Percentiles rank a stretch among this genome's conserved stretches.
These are phyloP conservation scores for Apiotrichum domesticum DNA, from an alignment of 1,284 basidiomycete genomes.

Conservation along the genomic window DNA sequence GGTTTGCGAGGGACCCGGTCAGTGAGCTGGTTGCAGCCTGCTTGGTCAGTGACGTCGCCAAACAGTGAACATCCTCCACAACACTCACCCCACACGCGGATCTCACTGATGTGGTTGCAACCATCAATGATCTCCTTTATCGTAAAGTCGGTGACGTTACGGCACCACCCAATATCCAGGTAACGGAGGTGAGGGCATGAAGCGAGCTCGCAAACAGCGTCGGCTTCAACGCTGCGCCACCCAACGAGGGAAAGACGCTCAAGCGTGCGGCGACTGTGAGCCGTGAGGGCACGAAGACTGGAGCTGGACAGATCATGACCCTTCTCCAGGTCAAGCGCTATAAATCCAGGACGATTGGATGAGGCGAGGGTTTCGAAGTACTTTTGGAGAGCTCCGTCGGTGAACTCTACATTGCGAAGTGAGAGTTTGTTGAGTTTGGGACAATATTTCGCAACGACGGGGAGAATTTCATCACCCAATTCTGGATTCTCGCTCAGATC, in stretches of 20 bases:
- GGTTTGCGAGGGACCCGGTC: slow-evolving; percentile 44
- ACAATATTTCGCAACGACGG: slow-evolving; percentile 56
- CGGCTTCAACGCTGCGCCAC: slow-evolving; percentile 60
- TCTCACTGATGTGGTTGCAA: slow-evolving; percentile 33
- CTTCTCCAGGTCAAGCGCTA: slow-evolving; percentile 57
- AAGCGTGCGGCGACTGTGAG: slow-evolving; percentile 62
- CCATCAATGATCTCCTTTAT: slow-evolving; percentile 64
- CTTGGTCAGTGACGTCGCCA: background rate
- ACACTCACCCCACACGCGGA: slow-evolving; percentile 46
- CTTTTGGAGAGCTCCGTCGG: slow-evolving; percentile 60
- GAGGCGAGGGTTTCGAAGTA: slow-evolving; percentile 56
- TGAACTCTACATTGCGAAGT: slow-evolving; percentile 60
- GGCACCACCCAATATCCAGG: slow-evolving; percentile 82
- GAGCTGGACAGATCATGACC: slow-evolving; percentile 54
- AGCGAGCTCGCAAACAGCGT: slow-evolving; percentile 56
- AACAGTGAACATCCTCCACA: background rate
- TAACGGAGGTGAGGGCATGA: slow-evolving; percentile 53
- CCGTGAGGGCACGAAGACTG: slow-evolving; percentile 61
- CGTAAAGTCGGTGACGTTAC: slow-evolving; percentile 75
- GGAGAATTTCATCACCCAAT: slow-evolving; percentile 57
- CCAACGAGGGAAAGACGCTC: slow-evolving; percentile 67
- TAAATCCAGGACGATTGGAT: slow-evolving; percentile 45
- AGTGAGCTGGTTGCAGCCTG: slow-evolving; percentile 45
- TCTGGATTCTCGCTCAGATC: slow-evolving; percentile 60
- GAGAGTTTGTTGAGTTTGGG: slow-evolving; percentile 55